A percentile compares a stretch with the other conserved stretches of the same genome.
These are phyloP conservation scores for Cyberlindnera xishuangbannaensis DNA, from an alignment of 805 yeast genomes.

Conservation along the genomic window DNA sequence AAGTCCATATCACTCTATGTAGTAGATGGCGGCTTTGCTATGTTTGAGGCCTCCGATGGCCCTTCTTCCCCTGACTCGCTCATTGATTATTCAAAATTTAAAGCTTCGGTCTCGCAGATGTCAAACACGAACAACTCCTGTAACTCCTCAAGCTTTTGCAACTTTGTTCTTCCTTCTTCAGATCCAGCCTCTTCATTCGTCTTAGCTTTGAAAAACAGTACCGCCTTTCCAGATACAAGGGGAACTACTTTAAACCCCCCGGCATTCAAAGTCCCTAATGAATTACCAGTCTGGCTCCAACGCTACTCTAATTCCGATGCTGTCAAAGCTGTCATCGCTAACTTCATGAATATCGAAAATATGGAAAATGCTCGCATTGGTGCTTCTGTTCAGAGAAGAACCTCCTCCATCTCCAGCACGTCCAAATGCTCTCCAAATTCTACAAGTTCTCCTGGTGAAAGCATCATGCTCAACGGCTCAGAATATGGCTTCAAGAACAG, in stretches of 20 bases:
- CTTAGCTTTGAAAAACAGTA: slow-evolving; percentile 20
- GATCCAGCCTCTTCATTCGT: slow-evolving; percentile 21
- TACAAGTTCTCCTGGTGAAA: slow-evolving; percentile 16
- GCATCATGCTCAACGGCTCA: slow-evolving; percentile 39
- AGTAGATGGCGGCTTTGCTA: slow-evolving; percentile 19
- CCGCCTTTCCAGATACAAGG: slow-evolving; percentile 8
- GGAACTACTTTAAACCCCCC: slow-evolving; percentile 12
- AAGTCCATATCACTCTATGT: slow-evolving; percentile 15
- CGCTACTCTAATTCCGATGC: slow-evolving; percentile 21
- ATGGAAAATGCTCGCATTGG: slow-evolving; percentile 28
- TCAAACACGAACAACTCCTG: neutral
- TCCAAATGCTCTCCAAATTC: slow-evolving; percentile 5
- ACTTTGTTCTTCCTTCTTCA: slow-evolving; percentile 21
- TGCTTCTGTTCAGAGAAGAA: slow-evolving; percentile 13
- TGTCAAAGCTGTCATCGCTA: slow-evolving; percentile 21
- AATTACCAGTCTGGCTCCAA: slow-evolving; percentile 45
- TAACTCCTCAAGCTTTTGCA: slow-evolving; percentile 13
- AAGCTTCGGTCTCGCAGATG: too few species aligned
- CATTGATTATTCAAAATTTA: slow-evolving; percentile 15
- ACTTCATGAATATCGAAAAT: slow-evolving; percentile 29
- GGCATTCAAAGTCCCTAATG: slow-evolving; percentile 1
- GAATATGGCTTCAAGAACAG: slow-evolving; percentile 73
- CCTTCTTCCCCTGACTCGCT: slow-evolving; percentile 1
- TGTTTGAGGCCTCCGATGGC: slow-evolving; percentile 9
- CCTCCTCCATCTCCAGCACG: slow-evolving; percentile 8